Percentiles rank a stretch among this genome's conserved stretches.
Conservation (phyloP, 2,329 filamentous ascomycete genomes). For the Monascus ruber region DNA sequence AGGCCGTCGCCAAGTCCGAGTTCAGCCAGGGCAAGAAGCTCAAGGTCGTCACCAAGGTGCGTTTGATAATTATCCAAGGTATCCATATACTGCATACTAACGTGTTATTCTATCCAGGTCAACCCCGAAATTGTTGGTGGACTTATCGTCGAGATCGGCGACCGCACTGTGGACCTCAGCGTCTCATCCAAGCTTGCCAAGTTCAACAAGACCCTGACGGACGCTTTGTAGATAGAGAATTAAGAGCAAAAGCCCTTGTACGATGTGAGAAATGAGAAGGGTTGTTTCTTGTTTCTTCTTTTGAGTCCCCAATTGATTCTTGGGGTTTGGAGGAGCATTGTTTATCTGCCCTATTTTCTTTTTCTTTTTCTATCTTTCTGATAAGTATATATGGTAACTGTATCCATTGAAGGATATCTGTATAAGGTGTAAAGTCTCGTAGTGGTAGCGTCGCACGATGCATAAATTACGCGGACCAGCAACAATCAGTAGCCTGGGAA, state of each 20-base stretch:
- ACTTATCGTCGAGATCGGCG: constrained; percentile 88
- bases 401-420: too few species aligned
- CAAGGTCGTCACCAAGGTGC: constrained; percentile 84
- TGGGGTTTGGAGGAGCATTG: too few species aligned
- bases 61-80: constrained; percentile 10
- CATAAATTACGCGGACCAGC: too few species aligned
- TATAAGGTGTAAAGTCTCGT: too few species aligned
- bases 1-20: constrained; percentile 75
- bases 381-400: too few species aligned
- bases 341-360: too few species aligned
- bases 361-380: too few species aligned
- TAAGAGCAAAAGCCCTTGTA: background rate
- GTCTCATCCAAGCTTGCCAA: constrained; percentile 89
- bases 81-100: background rate
- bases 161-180: constrained; percentile 95
- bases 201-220: constrained; percentile 98
- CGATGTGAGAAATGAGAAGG: too few species aligned
- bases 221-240: constrained; percentile 69
- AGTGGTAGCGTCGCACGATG: too few species aligned
- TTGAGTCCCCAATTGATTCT: too few species aligned
- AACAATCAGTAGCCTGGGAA: too few species aligned
- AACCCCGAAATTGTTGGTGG: constrained; percentile 92
- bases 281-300: too few species aligned
- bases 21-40: constrained; percentile 93
- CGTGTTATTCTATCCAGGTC: constrained; percentile 44